phyloP scores from a whole-genome alignment of 1,284 basidiomycete species.

The Ceratobasidium sp. region DNA sequence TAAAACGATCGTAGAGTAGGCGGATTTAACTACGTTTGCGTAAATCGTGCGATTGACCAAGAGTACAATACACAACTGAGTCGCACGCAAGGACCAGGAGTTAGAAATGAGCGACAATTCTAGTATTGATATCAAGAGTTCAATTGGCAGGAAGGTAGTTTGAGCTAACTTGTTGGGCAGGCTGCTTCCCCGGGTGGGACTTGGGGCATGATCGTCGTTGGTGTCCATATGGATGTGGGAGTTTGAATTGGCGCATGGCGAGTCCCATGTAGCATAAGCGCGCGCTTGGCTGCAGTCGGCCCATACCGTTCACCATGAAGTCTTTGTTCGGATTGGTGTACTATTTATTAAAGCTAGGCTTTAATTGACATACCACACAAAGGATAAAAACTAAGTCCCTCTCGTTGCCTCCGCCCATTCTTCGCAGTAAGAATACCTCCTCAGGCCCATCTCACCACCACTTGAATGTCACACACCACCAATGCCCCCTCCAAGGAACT shows the following conservation, averaged over 20 bases:
- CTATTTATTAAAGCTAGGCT: neutral
- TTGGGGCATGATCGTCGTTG: neutral
- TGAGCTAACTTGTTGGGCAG: neutral
- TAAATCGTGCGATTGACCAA: slow-evolving; percentile 3
- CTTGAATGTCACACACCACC: neutral
- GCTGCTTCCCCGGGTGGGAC: neutral
- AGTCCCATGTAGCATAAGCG: neutral
- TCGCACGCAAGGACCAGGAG: slow-evolving; percentile 7
- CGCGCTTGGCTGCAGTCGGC: neutral
- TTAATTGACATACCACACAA: neutral
- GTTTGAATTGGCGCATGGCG: neutral
- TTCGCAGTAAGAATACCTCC: neutral
- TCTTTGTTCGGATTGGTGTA: too few species aligned
- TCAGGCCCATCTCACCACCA: neutral
- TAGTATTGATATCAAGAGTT: neutral
- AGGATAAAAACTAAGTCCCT: too few species aligned
- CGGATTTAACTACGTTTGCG: neutral
- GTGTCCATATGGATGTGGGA: neutral
- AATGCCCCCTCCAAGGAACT: neutral
- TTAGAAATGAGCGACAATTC: neutral
- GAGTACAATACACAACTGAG: neutral
- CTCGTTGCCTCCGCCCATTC: slow-evolving; percentile 6
- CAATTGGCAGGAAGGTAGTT: neutral
- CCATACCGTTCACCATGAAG: too few species aligned
- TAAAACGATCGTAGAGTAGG: slow-evolving; percentile 5